Evolutionary conservation across 148 eudicot species (phyloP), one percentile per base, ranked within the genome.

Genomic region (Nepenthes mirabilis): DNA sequence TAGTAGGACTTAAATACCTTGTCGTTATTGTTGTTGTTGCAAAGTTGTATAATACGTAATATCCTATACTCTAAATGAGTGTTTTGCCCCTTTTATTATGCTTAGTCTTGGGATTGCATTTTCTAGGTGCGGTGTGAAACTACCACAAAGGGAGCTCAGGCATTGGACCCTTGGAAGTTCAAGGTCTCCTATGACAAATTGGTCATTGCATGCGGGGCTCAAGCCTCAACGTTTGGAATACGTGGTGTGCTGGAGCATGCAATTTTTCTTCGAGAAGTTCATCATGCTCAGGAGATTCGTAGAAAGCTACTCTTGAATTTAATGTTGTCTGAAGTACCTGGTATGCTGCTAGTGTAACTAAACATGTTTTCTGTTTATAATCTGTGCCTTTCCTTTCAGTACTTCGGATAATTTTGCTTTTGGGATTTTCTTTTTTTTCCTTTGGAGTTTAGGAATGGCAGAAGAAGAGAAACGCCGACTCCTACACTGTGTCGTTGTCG

Each of bases 241-340:
- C 71, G 71, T 23, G 99, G 99, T 45, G 99, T 90, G 43, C 57
- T 69, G 33, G 91, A 94, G 55, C 82, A 94, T 63, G 97, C 97
- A 9, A 70, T 65, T 54, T 93, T 93, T 65, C 97, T 93, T 53
- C 95, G 97, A 51, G 99, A 93, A 78, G 99, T 93, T 66, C 65
- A 93, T 76, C 91, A 93, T 76, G 99, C 99, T 36, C 99, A 93
- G 64, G 87, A 93, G 68, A 93, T 93, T 56, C 73, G 99, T 63
- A 89, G 95, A 67, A 84, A 77, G 65, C 74, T 93, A 36, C 96
- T 93, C 52, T 65, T 88, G 34, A 93, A 93, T 71, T 68, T 93
- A 73, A 88, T 93, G 99, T 40, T 93, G 43, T 93, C 99, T 70
- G 99, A 93, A 68, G 84, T 86, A 55, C 99, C 99, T 47, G 99